Base-by-base conservation (phyloP, 129 eudicot genomes). In the Helichrysum umbraculigerum region DNA sequence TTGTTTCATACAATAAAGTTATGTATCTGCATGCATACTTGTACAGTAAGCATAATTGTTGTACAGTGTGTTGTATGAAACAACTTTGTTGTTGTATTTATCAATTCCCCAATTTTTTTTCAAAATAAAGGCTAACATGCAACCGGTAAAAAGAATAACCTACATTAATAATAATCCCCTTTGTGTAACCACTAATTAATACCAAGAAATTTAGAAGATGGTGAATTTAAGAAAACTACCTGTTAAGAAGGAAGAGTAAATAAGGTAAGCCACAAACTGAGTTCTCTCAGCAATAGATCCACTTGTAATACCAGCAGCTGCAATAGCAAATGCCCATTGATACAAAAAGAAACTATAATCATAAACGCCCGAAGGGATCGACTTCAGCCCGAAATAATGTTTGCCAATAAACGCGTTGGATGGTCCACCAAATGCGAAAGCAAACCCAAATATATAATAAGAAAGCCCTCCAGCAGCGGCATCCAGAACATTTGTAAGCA, bases 271-370 rank as follows among this genome's bases (percentile, higher is more conserved):
- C 6, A 88, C 94, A 76, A 88, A 88, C 42, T 86, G 94, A 51
- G 93, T 88, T 70, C 93, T 82, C 20, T 88, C 93, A 0, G 93
- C 93, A 52, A 88, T 88, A 10, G 93, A 88, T 6, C 94, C 94
- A 58, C 94, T 88, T 1, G 94, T 86, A 56, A 88, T 88, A n/a
- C 90, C 95, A 19, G 95, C 95, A 6, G 95, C 91, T 5, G 95
- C 95, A 41, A 89, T 89, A 14, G 95, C 91, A 44, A 89, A 89
- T 17, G 95, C 91, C 95, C 95, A 89, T 22, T 89, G 95, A 28
- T 84, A 89, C 19, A 89, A 68, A 54, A 89, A 89, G 71, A 74
- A 86, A 73, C 95, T 89, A 25, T 89, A 89, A 52, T 89, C 95
- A 4, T 57, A 82, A 5, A 66, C n/a, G 1, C 68, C 30, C 0